Evolutionary conservation across 306 rosid species (phyloP).

Genomic region (Begonia masoniana): DNA sequence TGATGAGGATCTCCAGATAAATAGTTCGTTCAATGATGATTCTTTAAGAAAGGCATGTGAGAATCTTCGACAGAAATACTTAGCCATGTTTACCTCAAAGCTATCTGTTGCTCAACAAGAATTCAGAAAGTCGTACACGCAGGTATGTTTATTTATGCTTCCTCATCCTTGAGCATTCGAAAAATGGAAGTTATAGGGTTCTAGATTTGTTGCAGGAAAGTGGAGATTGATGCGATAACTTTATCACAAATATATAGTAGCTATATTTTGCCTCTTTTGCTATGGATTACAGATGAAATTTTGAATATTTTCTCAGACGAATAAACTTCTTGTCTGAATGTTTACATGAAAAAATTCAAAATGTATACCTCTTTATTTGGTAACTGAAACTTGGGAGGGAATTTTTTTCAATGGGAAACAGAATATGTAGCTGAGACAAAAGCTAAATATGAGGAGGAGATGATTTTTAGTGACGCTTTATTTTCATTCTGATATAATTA

Average conservation of each 20-base stretch:
- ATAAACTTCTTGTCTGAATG: too few relatives aligned
- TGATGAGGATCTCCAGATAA: conserved; percentile 15
- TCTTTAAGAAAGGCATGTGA: conserved; percentile 46
- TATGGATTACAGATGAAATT: not conserved
- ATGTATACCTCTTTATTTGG: not conserved
- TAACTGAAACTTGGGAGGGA: not conserved
- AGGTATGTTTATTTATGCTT: conserved; percentile 35
- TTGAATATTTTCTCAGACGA: too few relatives aligned
- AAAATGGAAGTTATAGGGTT: not conserved
- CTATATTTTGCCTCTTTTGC: not conserved
- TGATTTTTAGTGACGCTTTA: too few relatives aligned
- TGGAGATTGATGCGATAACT: conserved; percentile 3
- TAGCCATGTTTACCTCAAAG: conserved; percentile 62
- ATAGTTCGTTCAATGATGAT: conserved; percentile 20
- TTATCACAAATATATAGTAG: not conserved
- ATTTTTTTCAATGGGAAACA: too few relatives aligned
- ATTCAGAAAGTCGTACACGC: conserved; percentile 48
- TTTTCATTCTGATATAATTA: too few relatives aligned
- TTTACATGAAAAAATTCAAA: too few relatives aligned
- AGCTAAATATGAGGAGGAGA: too few relatives aligned
- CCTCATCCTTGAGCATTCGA: conserved; percentile 2
- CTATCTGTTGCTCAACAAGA: conserved; percentile 56
- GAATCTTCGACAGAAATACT: conserved; percentile 51
- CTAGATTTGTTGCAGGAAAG: not conserved
- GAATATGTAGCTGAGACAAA: too few relatives aligned